A percentile compares a stretch with the other conserved stretches of the same genome.
phyloP scores from a whole-genome alignment of 257 asterid species.

The Henckelia pumila region DNA sequence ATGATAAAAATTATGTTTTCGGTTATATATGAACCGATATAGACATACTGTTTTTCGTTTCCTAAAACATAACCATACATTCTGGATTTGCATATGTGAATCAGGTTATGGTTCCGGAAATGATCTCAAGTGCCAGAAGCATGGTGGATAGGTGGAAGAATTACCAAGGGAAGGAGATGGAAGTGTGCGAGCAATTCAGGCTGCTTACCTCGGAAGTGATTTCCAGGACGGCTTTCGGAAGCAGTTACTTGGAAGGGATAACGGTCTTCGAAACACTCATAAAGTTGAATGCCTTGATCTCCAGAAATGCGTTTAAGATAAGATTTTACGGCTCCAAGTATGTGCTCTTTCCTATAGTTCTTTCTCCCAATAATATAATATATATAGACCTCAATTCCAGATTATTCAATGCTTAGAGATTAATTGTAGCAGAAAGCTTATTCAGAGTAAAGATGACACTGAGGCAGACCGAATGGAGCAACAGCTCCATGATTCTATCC shows the following conservation, averaged over 20 bases:
- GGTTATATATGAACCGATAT: no score
- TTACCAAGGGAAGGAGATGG: constrained; percentile 38
- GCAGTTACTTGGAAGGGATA: constrained; percentile 56
- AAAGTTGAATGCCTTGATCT: constrained; percentile 23
- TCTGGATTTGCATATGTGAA: background rate
- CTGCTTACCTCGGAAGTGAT: constrained; percentile 51
- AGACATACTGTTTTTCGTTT: no score
- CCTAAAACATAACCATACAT: background rate
- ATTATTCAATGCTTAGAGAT: background rate
- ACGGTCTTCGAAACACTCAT: constrained; percentile 44
- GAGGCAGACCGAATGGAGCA: constrained; percentile 42
- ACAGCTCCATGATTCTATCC: constrained; percentile 33
- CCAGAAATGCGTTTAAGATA: constrained; percentile 20
- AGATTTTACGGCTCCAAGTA: constrained; percentile 31
- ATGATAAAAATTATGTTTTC: no score
- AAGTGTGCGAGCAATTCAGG: constrained; percentile 41
- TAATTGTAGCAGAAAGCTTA: constrained; percentile 27
- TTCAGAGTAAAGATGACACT: constrained; percentile 33
- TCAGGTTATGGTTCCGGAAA: constrained; percentile 54
- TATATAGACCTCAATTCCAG: no score
- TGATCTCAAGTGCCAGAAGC: constrained; percentile 41
- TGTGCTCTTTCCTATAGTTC: background rate
- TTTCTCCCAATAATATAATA: no score
- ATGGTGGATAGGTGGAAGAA: constrained; percentile 47
- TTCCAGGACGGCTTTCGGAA: constrained; percentile 67